Evolutionary conservation across 306 rosid species (phyloP), one percentile per base, ranked within the genome.

Genomic region (Luffa aegyptiaca): DNA sequence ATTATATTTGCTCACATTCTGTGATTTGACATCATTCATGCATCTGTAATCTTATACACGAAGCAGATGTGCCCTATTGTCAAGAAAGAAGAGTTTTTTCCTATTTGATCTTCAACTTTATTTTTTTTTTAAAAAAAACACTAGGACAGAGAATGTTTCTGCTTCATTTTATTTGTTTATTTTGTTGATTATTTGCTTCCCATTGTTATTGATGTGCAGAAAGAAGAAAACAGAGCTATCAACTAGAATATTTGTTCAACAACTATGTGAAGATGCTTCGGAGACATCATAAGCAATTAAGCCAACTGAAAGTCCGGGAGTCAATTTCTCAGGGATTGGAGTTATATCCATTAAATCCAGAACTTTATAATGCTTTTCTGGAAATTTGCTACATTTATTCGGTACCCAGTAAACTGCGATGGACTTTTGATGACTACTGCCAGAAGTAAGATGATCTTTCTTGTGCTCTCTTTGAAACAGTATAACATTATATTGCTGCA

Each of bases 231-330:
- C 90, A 68, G 16, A 91, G 93, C 77, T 78, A 82, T 90, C 96
- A 92, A 44, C 93, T 95, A 77, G 98, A 95, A 82, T 76, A 77
- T 85, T 82, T 95, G 90, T 91, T 95, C 84, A 87, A 88, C 80
- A 92, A 82, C 85, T 90, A 88, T 86, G 87, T 88, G 88, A 90
- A 82, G 90, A 89, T 95, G 90, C 93, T 92, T 84, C 85, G 65
- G 80, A 86, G 91, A 83, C 91, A 92, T 85, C 89, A 83, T 74
- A 86, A 70, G 71, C 87, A 86, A 70, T 84, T 80, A 33, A 81
- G 82, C 84, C 90, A 87, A 74, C 71, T 86, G 56, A 95, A 92
- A 81, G 90, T 92, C 77, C 90, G 93, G 97, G 92, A 92, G 79
- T 86, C 89, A 79, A 80, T 89, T 79, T 85, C 83, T 81, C 93